Conservation (phyloP, 73 alveolate genomes). For the Tetrahymena borealis region DNA sequence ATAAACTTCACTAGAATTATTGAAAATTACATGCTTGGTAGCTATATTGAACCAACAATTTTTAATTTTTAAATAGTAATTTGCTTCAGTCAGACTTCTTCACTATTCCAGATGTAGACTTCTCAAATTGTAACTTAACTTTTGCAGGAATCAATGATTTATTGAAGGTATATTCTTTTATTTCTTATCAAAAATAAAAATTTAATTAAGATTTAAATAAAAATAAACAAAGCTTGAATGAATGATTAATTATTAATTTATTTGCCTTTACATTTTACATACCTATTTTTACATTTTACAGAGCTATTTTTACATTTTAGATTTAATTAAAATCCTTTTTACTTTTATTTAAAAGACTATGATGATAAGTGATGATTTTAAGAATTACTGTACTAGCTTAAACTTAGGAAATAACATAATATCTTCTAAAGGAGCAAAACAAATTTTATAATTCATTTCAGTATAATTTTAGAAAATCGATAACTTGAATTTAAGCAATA, state of each 20-base stretch:
- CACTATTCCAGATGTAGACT: neutral
- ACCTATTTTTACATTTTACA: too few relatives aligned
- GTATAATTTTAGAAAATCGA: neutral
- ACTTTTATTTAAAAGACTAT: neutral
- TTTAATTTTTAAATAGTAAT: neutral
- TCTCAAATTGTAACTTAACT: neutral
- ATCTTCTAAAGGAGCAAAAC: neutral
- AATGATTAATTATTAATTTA: too few relatives aligned
- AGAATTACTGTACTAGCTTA: neutral
- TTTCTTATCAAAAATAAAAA: neutral
- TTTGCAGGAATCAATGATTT: neutral
- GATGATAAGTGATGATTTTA: neutral
- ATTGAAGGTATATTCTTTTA: neutral
- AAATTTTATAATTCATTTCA: neutral
- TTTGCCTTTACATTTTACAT: too few relatives aligned
- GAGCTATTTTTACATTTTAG: too few relatives aligned
- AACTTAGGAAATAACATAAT: neutral
- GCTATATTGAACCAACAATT: too few relatives aligned
- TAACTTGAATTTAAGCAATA: neutral
- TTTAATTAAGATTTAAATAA: too few relatives aligned
- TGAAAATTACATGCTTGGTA: too few relatives aligned
- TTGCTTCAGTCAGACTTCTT: neutral
- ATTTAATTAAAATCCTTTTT: neutral
- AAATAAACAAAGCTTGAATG: too few relatives aligned
- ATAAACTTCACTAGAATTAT: too few relatives aligned